These are phyloP conservation scores for Phaffia australis DNA, from an alignment of 768 basidiomycete genomes.

Conservation along the genomic window DNA sequence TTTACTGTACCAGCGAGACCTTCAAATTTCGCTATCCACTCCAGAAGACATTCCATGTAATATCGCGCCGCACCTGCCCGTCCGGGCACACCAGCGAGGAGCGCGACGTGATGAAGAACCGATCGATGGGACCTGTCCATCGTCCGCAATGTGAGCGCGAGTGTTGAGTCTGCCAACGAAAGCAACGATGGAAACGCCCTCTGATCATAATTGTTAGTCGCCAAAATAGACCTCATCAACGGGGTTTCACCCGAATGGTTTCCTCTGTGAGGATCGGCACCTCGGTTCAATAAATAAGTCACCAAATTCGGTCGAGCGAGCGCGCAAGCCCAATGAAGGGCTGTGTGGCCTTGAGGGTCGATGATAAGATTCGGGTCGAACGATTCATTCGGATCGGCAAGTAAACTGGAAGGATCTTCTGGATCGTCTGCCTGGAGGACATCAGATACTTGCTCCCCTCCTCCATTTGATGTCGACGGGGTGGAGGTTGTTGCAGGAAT, in stretches of 20 bases:
- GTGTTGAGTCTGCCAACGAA: constrained; percentile 41
- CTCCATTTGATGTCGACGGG: constrained; percentile 11
- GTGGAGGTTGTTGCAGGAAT: constrained; percentile 25
- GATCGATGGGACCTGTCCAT: constrained; percentile 76
- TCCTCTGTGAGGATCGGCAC: constrained; percentile 81
- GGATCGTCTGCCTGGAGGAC: constrained; percentile 5
- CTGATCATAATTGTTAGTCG: constrained; percentile 70
- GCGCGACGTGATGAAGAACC: constrained; percentile 81
- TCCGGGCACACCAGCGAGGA: constrained; percentile 82
- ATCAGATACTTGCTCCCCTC: background rate
- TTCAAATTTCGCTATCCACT: constrained; percentile 64
- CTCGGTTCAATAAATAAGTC: constrained; percentile 57
- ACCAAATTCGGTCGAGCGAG: constrained; percentile 61
- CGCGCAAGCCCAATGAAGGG: constrained; percentile 84
- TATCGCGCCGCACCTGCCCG: constrained; percentile 72
- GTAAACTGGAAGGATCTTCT: constrained; percentile 20
- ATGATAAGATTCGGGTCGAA: constrained; percentile 73
- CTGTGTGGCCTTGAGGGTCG: constrained; percentile 89
- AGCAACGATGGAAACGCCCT: constrained; percentile 52
- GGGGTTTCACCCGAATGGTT: constrained; percentile 92
- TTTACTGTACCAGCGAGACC: constrained; percentile 42
- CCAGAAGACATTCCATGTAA: constrained; percentile 80
- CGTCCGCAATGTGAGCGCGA: constrained; percentile 70
- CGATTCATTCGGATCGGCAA: constrained; percentile 14
- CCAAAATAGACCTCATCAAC: constrained; percentile 78